Base-by-base conservation (phyloP, 2,329 filamentous ascomycete species). In the Penicillium brevicompactum region DNA sequence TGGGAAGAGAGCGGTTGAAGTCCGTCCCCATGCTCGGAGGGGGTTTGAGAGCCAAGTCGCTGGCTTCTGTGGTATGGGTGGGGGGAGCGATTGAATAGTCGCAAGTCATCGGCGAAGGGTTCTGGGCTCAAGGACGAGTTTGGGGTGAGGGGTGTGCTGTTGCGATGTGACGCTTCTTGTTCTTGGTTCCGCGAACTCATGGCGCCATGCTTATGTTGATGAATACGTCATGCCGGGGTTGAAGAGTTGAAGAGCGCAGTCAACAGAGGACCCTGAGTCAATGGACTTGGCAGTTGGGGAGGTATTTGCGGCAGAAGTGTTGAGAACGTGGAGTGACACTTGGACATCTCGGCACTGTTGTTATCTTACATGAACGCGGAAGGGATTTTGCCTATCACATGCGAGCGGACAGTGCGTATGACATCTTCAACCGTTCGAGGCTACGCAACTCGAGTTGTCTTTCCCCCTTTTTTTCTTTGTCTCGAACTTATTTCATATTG, bases 51-150 rank as follows among this genome's bases (percentile, higher is more conserved):
- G 72, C 85, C 78, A 21, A 80, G 79, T 11, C 86, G 76, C 65
- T 87, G 84, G 60, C 82, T 84, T 65, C 81, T 84, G 66, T 85
- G 84, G 65, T 89, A 89, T 1, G 87, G 87, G 69, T 89, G 85
- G 45, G 87, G 87, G 42, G 86, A 87, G 63, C 87, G 83, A 51
- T 81, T 82, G 58, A 83, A 78, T 45, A 77, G 71, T 66, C 81
- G 79, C 65, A 85, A 65, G 51, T 67, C 47, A 31, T 70, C 62
- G 30, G 58, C 45, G 42, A 61, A 56, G 9, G 58, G 34, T 31
- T 65, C 65, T 32, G 60, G 55, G 53, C 22, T 57, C 14, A 32
- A 31, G 14, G 32, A 4, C 9, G 60, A 53, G 47, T 57, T 55
- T 30, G 60, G 55, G 51, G 22, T 58, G 18, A n/a, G 34, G 52